A percentile compares a stretch with the other conserved stretches of the same genome.
Evolutionary conservation across 495 filamentous ascomycete species (phyloP).

Genomic region (Pseudotulostoma volvatum): DNA sequence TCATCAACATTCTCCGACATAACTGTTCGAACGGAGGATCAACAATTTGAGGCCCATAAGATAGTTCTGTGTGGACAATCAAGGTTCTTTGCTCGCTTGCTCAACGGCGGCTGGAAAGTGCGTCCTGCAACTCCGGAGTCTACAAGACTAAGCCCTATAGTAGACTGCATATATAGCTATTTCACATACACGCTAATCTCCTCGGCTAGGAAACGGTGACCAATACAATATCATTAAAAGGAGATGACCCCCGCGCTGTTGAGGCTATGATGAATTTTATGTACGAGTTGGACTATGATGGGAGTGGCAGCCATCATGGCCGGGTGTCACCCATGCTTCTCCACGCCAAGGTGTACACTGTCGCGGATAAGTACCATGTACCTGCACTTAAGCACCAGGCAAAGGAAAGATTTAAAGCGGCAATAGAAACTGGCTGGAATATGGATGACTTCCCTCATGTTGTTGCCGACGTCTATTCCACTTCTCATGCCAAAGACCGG

Average conservation of each 20-base stretch:
- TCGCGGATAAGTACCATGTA: slow-evolving; percentile 28
- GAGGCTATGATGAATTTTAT: slow-evolving; percentile 21
- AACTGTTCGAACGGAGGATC: slow-evolving; percentile 16
- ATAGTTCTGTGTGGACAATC: slow-evolving; percentile 23
- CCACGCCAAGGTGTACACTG: slow-evolving; percentile 24
- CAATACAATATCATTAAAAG: slow-evolving; percentile 8
- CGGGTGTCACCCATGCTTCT: slow-evolving; percentile 10
- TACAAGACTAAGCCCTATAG: too few relatives aligned
- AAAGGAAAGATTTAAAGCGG: slow-evolving; percentile 16
- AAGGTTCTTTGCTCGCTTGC: slow-evolving; percentile 16
- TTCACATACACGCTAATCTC: too few relatives aligned
- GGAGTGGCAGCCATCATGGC: slow-evolving; percentile 9
- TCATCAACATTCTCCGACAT: slow-evolving; percentile 20
- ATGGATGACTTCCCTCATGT: slow-evolving; percentile 14
- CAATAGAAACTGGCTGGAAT: slow-evolving; percentile 9
- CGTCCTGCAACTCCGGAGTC: not conserved
- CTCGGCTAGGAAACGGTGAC: slow-evolving; percentile 13
- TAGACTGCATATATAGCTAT: too few relatives aligned
- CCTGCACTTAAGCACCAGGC: slow-evolving; percentile 13
- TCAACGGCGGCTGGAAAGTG: slow-evolving; percentile 14
- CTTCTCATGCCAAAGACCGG: slow-evolving; percentile 12
- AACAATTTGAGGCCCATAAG: slow-evolving; percentile 22
- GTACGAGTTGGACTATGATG: slow-evolving; percentile 14
- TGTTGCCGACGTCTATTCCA: slow-evolving; percentile 17
- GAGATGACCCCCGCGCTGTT: slow-evolving; percentile 17